These are phyloP conservation scores for Willaertia magna DNA, from an alignment of 208 protist genomes.

Conservation along the genomic window DNA sequence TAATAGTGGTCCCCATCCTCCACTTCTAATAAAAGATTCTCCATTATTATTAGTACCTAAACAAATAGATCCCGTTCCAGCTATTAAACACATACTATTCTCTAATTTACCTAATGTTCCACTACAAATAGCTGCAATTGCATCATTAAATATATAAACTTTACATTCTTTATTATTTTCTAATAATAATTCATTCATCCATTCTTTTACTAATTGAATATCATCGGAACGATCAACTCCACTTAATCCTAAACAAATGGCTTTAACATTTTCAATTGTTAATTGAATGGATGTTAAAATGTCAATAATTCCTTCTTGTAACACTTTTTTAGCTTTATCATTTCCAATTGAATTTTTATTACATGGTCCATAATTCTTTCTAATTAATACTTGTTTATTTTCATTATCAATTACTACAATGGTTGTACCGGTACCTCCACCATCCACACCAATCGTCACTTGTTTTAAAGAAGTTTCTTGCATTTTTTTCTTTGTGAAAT, in stretches of 20 bases:
- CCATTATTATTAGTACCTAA: neutral
- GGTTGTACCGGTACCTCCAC: neutral
- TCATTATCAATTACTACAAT: neutral
- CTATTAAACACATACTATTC: neutral
- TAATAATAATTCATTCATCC: neutral
- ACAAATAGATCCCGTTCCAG: neutral
- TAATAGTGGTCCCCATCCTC: constrained; percentile 2
- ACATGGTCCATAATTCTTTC: neutral
- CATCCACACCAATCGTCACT: neutral
- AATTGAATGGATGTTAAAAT: neutral
- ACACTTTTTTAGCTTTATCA: neutral
- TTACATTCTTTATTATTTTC: too few species aligned
- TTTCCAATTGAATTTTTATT: neutral
- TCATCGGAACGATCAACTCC: constrained; percentile 4
- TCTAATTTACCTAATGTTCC: neutral
- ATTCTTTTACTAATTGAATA: neutral
- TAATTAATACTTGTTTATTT: neutral
- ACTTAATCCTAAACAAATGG: neutral
- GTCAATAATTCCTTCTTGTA: neutral
- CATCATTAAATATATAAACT: neutral
- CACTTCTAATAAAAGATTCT: neutral
- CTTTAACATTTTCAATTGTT: neutral
- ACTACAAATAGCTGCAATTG: neutral
- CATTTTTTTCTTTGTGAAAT: too few species aligned
- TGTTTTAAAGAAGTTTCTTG: too few species aligned